Conservation (phyloP, 2,329 filamentous ascomycete species). For the Trichoderma harzianum region DNA sequence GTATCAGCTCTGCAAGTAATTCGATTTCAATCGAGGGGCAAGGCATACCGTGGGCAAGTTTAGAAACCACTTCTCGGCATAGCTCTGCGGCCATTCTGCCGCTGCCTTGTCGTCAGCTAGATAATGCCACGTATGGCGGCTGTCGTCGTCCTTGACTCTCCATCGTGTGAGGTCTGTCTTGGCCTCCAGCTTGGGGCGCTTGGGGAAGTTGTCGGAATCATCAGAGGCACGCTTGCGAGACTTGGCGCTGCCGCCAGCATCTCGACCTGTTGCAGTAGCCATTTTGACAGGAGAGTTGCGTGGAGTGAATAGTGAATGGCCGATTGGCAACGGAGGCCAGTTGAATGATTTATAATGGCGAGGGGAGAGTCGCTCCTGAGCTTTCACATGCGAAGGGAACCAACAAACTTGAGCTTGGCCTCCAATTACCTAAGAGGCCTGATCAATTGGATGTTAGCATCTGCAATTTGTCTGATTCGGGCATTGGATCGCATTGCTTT, state of each 20-base stretch:
- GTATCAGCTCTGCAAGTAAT: neutral
- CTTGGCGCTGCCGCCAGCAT: slow-evolving; percentile 31
- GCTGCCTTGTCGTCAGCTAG: slow-evolving; percentile 68
- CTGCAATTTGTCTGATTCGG: neutral
- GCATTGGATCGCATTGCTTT: neutral
- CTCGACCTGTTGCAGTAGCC: slow-evolving; percentile 30
- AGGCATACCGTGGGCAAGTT: slow-evolving; percentile 69
- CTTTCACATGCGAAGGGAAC: neutral
- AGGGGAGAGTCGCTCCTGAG: neutral
- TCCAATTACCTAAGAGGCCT: neutral
- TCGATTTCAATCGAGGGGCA: neutral
- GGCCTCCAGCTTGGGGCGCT: slow-evolving; percentile 46
- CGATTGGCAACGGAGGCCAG: neutral
- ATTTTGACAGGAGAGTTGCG: slow-evolving; percentile 23
- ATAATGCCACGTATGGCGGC: slow-evolving; percentile 93
- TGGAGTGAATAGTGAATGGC: neutral
- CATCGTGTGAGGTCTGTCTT: slow-evolving; percentile 79
- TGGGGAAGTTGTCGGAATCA: slow-evolving; percentile 38
- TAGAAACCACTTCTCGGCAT: slow-evolving; percentile 85
- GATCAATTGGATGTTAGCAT: neutral
- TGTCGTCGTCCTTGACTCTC: slow-evolving; percentile 78
- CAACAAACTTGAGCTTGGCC: neutral
- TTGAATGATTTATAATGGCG: neutral
- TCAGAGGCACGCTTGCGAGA: slow-evolving; percentile 44
- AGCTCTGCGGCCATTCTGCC: slow-evolving; percentile 78